These are phyloP conservation scores for Pilasporangium apinafurcum DNA, from an alignment of 352 stramenopile species.

Conservation along the genomic window DNA sequence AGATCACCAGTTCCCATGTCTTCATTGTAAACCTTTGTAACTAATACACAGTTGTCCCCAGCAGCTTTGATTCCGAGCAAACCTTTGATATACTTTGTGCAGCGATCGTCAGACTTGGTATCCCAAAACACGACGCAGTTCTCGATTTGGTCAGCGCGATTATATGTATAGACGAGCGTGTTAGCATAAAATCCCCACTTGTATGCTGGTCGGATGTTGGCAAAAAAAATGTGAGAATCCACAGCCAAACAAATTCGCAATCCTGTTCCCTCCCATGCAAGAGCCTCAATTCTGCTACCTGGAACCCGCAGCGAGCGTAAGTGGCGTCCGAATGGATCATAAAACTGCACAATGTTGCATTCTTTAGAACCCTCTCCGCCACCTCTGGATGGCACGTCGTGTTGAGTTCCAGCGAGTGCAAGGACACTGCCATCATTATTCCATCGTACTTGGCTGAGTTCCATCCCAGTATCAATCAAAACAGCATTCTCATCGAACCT, in stretches of 20 bases:
- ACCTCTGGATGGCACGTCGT: constrained; percentile 15
- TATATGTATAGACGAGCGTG: constrained; percentile 91
- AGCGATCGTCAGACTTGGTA: constrained; percentile 79
- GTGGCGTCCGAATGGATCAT: constrained; percentile 82
- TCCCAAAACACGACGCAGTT: constrained; percentile 91
- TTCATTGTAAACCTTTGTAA: constrained; percentile 82
- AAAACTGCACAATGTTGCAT: constrained; percentile 90
- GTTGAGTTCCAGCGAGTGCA: constrained; percentile 72
- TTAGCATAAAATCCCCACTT: constrained; percentile 88
- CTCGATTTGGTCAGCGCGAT: constrained; percentile 81
- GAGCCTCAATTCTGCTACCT: constrained; percentile 74
- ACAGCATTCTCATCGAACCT: constrained; percentile 81
- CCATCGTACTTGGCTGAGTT: constrained; percentile 80
- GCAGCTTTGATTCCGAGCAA: constrained; percentile 71
- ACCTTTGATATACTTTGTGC: constrained; percentile 84
- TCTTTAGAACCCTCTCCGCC: constrained; percentile 39
- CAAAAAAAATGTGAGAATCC: constrained; percentile 95
- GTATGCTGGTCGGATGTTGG: constrained; percentile 91
- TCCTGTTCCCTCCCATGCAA: constrained; percentile 90
- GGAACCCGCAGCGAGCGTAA: constrained; percentile 87
- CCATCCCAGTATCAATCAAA: constrained; percentile 90
- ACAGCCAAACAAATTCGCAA: constrained; percentile 91
- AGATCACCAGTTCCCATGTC: constrained; percentile 24
- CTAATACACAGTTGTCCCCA: constrained; percentile 83
- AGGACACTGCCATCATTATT: constrained; percentile 91